Evolutionary conservation across 129 eudicot genomes (phyloP).

Genomic region (Centella asiatica): DNA sequence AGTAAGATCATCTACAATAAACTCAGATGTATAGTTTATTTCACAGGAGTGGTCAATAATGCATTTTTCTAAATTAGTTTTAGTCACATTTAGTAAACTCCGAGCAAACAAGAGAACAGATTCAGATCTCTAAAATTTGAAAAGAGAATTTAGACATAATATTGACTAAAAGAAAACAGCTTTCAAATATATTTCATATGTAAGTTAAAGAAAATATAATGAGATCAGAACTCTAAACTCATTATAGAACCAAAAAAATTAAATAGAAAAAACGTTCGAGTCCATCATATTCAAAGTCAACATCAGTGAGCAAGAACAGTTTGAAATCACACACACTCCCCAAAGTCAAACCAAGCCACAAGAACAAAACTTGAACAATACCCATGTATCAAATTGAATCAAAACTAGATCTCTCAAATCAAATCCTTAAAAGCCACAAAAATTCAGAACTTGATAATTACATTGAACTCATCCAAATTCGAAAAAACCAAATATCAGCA

Average conservation of each 20-base stretch:
- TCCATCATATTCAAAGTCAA: neutral
- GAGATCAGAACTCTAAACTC: no score
- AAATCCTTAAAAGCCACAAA: neutral
- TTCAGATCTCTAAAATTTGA: no score
- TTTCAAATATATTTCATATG: no score
- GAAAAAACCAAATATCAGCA: neutral
- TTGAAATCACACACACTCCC: neutral
- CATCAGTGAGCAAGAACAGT: neutral
- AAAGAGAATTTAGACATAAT: no score
- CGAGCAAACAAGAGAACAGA: no score
- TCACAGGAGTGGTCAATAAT: no score
- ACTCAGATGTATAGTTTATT: no score
- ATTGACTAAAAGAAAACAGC: no score
- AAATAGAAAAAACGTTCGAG: neutral
- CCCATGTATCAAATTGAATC: neutral
- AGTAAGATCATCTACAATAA: no score
- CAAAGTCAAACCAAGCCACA: neutral
- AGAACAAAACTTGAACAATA: neutral
- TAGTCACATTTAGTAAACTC: no score
- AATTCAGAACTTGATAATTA: neutral
- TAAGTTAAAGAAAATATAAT: no score
- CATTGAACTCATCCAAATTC: neutral
- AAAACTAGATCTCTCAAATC: neutral
- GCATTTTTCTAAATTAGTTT: no score
- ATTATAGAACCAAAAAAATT: neutral